A percentile compares a stretch with the other conserved stretches of the same genome.
phyloP scores from a whole-genome alignment of 345 rosid species.

The Pistacia vera region DNA sequence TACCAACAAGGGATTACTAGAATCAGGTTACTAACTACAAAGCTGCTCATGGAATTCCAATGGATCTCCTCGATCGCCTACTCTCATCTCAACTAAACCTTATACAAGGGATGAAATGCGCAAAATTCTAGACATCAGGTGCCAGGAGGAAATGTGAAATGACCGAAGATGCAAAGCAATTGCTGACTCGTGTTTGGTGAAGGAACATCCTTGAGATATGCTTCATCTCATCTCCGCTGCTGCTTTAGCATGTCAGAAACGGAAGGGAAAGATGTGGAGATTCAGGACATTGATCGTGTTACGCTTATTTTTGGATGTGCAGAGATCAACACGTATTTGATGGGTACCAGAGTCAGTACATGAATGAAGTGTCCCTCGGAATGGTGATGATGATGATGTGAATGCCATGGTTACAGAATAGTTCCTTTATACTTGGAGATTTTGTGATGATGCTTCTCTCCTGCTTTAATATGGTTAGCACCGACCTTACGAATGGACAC shows the following conservation, averaged over 20 bases:
- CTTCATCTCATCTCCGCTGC: conserved; percentile 86
- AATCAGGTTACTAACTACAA: conserved; percentile 87
- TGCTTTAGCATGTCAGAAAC: conserved; percentile 80
- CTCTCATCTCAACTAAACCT: conserved; percentile 83
- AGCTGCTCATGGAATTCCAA: conserved; percentile 95
- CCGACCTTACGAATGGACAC: neutral
- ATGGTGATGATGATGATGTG: conserved; percentile 44
- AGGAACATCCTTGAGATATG: conserved; percentile 90
- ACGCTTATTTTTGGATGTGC: conserved; percentile 84
- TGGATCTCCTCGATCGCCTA: conserved; percentile 92
- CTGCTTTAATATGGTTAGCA: neutral
- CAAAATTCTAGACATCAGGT: conserved; percentile 82
- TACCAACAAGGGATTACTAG: conserved; percentile 84
- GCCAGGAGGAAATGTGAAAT: conserved; percentile 96
- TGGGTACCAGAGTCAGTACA: conserved; percentile 86
- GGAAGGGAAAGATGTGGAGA: conserved; percentile 80
- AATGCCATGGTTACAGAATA: conserved; percentile 52
- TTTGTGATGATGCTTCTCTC: neutral
- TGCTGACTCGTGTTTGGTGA: conserved; percentile 82
- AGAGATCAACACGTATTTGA: conserved; percentile 91
- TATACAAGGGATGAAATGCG: conserved; percentile 77
- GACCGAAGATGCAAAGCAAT: conserved; percentile 76
- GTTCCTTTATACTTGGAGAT: neutral
- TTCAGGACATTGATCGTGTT: conserved; percentile 77
- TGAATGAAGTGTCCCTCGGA: conserved; percentile 54